Evolutionary conservation across 2,329 filamentous ascomycete species (phyloP).

Genomic region (Neurospora sp.): DNA sequence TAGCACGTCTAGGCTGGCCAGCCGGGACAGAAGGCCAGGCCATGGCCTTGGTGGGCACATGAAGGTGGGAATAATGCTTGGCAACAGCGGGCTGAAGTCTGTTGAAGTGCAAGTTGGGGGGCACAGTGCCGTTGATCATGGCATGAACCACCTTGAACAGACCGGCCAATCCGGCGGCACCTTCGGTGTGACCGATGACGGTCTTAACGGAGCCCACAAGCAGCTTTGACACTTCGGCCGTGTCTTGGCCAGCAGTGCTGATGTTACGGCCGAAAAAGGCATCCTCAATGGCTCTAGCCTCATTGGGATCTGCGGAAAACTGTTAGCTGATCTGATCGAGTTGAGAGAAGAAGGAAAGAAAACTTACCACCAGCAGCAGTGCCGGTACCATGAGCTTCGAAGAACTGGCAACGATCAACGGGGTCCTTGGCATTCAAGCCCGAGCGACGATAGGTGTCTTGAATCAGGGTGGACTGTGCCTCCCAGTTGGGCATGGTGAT

Average conservation of each 20-base stretch:
- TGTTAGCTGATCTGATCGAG: neutral
- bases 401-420: constrained; percentile 33
- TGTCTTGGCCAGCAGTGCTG: neutral
- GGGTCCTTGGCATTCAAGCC: constrained; percentile 27
- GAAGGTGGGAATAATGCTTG: constrained; percentile 24
- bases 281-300: constrained; percentile 32
- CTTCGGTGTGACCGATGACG: constrained; percentile 39
- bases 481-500: constrained; percentile 42
- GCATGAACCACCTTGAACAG: constrained; percentile 33
- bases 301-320: constrained; percentile 25
- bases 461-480: constrained; percentile 35
- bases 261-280: constrained; percentile 25
- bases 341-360: neutral
- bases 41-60: constrained; percentile 22
- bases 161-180: constrained; percentile 37
- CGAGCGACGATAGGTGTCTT: constrained; percentile 30
- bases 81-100: constrained; percentile 30
- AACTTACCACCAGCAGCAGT: constrained; percentile 20
- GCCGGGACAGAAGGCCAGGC: constrained; percentile 26
- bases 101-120: constrained; percentile 34
- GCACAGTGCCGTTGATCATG: constrained; percentile 29
- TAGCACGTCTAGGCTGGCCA: constrained; percentile 30
- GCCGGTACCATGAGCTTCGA: constrained; percentile 35
- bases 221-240: constrained; percentile 15
- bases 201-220: constrained; percentile 35